phyloP scores from a whole-genome alignment of 1,284 basidiomycete genomes.

The Mycena sp. region DNA sequence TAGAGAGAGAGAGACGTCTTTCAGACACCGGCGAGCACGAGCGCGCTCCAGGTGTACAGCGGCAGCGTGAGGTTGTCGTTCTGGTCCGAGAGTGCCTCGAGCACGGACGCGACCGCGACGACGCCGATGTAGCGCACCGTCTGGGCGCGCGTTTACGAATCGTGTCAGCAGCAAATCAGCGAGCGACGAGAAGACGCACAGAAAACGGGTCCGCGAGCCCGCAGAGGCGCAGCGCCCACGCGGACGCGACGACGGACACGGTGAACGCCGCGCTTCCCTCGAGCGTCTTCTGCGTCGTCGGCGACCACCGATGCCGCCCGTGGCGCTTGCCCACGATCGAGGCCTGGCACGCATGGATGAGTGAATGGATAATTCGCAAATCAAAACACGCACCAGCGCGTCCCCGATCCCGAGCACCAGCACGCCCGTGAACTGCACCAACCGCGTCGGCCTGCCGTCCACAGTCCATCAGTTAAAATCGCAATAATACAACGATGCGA shows the following conservation, averaged over 20 bases:
- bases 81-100: conserved; percentile 91
- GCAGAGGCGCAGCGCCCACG: conserved; percentile 74
- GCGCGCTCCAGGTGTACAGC: conserved; percentile 87
- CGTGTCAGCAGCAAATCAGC: not conserved
- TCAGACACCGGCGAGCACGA: conserved; percentile 65
- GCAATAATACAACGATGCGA: conserved; percentile 24
- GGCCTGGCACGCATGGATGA: too few species aligned
- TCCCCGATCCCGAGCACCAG: conserved; percentile 94
- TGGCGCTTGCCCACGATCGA: conserved; percentile 91
- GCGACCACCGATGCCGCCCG: conserved; percentile 86
- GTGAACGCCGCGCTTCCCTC: conserved; percentile 92
- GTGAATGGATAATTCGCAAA: too few species aligned
- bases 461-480: not conserved
- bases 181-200: conserved; percentile 52
- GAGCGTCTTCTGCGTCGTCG: conserved; percentile 86
- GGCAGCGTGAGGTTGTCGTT: conserved; percentile 95
- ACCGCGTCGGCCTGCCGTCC: conserved; percentile 64
- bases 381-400: too few species aligned
- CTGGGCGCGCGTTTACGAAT: conserved; percentile 51
- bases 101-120: conserved; percentile 70
- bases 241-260: conserved; percentile 73
- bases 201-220: conserved; percentile 80
- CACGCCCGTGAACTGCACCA: conserved; percentile 91
- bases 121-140: conserved; percentile 63
- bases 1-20: too few species aligned